Evolutionary conservation across 2,329 filamentous ascomycete genomes (phyloP), one percentile per base, ranked within the genome.

Genomic region (Chrysoporthe deuterocubensis): DNA sequence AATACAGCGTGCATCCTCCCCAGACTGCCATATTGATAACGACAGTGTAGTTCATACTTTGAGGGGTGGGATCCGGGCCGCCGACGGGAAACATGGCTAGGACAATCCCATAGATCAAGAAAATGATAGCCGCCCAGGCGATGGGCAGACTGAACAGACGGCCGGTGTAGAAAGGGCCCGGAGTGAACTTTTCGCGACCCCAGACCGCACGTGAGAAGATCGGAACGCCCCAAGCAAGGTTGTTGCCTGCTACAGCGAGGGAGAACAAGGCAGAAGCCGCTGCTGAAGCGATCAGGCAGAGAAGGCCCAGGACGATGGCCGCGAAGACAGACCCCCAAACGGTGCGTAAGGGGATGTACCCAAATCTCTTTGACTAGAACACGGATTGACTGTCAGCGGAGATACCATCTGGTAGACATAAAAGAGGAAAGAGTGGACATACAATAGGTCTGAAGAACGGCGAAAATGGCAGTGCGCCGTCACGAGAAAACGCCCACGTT

Each of bases 21-120:
- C 87, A 90, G 1, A 90, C 83, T 4, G 83, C 82, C 44, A 80
- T 81, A 70, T 89, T 89, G 68, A 90, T 86, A 0, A 89, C 87
- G 2, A 89, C 81, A 0, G 87, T 89, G 73, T 89, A 90, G 72
- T 90, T 90, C 87, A 90, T 89, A 18, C 76, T 76, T 52, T 82
- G 70, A 0, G 76, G 74, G 8, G 78, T 80, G 1, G 87, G 86
- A 71, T 83, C 77, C 40, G 87, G 86, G 0, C 87, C 87, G 4
- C 78, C 80, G 14, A 78, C 79, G 0, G 87, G 87, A 73, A 89
- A 88, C 87, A 89, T 89, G 64, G 80, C 82, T 37, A 90, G 73
- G 0, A 85, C 62, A 46, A 88, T 85, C 0, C 85, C 85, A 73
- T 88, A 89, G 1, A 79, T 63, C 34, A 89, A 74, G 73, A 88